phyloP scores from a whole-genome alignment of 768 basidiomycete genomes.

The Xerocomus potaroensis region DNA sequence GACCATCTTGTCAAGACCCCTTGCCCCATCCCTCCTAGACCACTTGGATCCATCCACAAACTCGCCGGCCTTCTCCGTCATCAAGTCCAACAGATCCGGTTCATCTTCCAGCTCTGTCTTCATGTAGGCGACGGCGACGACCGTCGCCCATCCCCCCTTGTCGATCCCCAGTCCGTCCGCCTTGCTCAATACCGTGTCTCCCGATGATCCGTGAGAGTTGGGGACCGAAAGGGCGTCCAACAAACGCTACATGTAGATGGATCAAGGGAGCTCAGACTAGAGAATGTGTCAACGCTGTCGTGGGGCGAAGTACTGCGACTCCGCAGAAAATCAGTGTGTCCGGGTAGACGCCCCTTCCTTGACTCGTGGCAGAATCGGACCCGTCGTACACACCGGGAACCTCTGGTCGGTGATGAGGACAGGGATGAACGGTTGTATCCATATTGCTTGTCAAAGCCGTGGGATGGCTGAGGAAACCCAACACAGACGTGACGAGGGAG shows the following conservation, averaged over 20 bases:
- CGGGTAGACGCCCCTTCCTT: conserved; percentile 2
- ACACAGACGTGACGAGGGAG: conserved; percentile 14
- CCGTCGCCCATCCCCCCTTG: conserved; percentile 44
- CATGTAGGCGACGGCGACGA: conserved; percentile 46
- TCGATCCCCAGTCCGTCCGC: conserved; percentile 30
- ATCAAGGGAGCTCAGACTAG: conserved; percentile 48
- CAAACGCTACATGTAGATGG: conserved; percentile 34
- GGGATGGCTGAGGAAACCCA: conserved; percentile 9
- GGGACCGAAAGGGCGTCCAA: conserved; percentile 26
- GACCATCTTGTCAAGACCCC: conserved; percentile 20
- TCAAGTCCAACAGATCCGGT: conserved; percentile 40
- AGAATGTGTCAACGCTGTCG: conserved; percentile 34
- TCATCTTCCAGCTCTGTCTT: conserved; percentile 31
- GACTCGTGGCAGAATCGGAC: conserved; percentile 12
- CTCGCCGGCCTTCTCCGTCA: conserved; percentile 40
- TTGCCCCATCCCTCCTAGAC: background rate
- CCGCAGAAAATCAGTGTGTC: background rate
- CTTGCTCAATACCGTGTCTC: conserved; percentile 27
- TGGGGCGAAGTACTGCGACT: conserved; percentile 17
- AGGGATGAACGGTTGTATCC: background rate
- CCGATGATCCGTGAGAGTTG: conserved; percentile 37
- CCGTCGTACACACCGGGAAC: conserved; percentile 21
- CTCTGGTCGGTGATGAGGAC: background rate
- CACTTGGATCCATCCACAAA: conserved; percentile 27
- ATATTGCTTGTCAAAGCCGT: background rate